Evolutionary conservation across 139 green algal genomes (phyloP).

Genomic region (Auxenochlorella pyrenoidosa): DNA sequence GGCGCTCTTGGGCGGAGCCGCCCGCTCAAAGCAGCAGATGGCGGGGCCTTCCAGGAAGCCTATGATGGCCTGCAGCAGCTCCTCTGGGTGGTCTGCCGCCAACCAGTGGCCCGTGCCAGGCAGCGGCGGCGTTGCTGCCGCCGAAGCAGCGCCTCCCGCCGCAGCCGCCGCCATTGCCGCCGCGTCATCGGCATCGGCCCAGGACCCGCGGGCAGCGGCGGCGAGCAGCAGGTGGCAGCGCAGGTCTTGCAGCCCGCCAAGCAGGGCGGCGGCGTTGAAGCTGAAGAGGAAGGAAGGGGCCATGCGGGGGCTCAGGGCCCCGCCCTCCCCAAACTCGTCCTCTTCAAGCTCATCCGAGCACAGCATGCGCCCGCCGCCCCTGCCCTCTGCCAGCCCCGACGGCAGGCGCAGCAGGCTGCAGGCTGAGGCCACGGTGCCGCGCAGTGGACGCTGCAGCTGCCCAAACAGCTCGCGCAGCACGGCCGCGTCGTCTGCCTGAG

Average conservation of each 20-base stretch:
- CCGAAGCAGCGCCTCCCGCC: neutral
- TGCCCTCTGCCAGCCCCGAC: neutral
- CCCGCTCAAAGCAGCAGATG: conserved; percentile 27
- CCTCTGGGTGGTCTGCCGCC: conserved; percentile 26
- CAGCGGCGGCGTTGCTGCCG: neutral
- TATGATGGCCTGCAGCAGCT: conserved; percentile 31
- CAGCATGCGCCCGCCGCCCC: neutral
- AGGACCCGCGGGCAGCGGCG: conserved; percentile 11
- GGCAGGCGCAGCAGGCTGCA: conserved; percentile 9
- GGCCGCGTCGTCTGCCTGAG: neutral
- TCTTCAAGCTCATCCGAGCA: neutral
- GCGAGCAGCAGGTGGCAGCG: conserved; percentile 36
- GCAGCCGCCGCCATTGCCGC: neutral
- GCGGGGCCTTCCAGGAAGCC: conserved; percentile 47
- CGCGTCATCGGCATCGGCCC: neutral
- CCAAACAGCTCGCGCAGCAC: neutral
- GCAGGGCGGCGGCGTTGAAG: conserved; percentile 34
- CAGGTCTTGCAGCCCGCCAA: conserved; percentile 5
- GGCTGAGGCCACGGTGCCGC: neutral
- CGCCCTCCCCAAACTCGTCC: neutral
- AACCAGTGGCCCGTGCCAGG: conserved; percentile 8
- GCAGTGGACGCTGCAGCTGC: conserved; percentile 21
- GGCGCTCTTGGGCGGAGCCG: neutral
- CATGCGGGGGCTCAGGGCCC: neutral
- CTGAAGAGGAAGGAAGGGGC: conserved; percentile 40